These are phyloP conservation scores for Crithidia expoeki DNA, from an alignment of 208 protist genomes.

Conservation along the genomic window DNA sequence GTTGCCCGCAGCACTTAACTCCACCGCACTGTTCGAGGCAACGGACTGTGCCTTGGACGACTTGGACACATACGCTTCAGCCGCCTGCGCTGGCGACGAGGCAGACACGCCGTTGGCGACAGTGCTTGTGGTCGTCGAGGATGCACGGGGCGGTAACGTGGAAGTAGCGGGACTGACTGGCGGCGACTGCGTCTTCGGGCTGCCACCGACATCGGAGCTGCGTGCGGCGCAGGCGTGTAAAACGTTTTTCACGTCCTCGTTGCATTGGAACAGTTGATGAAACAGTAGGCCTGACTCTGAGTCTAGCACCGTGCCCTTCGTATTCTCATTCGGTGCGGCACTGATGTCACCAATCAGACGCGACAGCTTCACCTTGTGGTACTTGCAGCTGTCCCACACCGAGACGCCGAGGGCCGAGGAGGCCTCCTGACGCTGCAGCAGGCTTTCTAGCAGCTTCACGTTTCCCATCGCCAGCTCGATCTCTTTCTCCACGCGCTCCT, in stretches of 20 bases:
- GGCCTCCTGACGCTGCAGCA: constrained; percentile 53
- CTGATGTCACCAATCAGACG: constrained; percentile 44
- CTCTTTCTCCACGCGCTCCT: constrained; percentile 37
- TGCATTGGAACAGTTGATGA: constrained; percentile 33
- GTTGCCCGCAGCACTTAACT: constrained; percentile 17
- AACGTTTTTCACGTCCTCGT: constrained; percentile 31
- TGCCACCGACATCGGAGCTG: constrained; percentile 11
- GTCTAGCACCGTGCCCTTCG: constrained; percentile 43
- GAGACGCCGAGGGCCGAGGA: constrained; percentile 55
- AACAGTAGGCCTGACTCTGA: constrained; percentile 23
- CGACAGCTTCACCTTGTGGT: constrained; percentile 68
- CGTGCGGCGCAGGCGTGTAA: constrained; percentile 25
- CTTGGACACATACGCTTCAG: neutral
- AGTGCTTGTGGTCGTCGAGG: neutral
- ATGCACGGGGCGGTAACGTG: neutral
- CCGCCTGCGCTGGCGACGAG: neutral
- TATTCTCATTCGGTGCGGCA: constrained; percentile 33
- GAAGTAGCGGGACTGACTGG: neutral
- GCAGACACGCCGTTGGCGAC: neutral
- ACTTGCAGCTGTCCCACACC: constrained; percentile 71
- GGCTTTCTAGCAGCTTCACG: constrained; percentile 57
- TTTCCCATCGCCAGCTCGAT: constrained; percentile 56
- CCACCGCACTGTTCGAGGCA: constrained; percentile 11
- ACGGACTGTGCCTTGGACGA: neutral
- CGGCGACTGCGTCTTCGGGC: constrained; percentile 12